Percentiles rank a stretch among this genome's conserved stretches.
These are phyloP conservation scores for Microsporum audouinii DNA, from an alignment of 2,329 filamentous ascomycete species.

Conservation along the genomic window DNA sequence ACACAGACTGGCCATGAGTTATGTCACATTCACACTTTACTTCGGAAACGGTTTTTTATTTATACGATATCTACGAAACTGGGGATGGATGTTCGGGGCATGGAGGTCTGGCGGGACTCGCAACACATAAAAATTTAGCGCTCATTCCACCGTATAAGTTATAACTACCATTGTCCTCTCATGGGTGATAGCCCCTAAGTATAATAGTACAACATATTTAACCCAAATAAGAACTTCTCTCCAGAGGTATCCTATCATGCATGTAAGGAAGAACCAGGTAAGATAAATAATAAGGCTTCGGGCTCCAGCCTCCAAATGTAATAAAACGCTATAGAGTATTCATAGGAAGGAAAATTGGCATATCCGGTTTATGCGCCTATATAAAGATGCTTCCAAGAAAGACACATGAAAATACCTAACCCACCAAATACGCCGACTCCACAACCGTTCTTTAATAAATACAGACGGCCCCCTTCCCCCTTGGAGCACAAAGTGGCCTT, in stretches of 20 bases:
- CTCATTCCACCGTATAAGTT: not conserved
- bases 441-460: not conserved
- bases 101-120: not conserved
- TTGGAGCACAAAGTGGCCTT: not conserved
- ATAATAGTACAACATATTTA: not conserved
- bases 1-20: not conserved
- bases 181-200: not conserved
- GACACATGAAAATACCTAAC: not conserved
- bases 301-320: not conserved
- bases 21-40: not conserved
- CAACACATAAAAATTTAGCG: not conserved
- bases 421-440: conserved; percentile 1
- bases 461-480: not conserved
- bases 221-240: not conserved
- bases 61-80: not conserved
- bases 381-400: conserved; percentile 1
- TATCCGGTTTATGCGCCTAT: not conserved
- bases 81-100: not conserved
- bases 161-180: not conserved
- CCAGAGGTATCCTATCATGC: not conserved
- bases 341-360: not conserved
- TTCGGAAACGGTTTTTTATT: not conserved
- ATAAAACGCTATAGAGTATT: not conserved
- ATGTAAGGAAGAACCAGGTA: not conserved
- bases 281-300: not conserved